Conservation (phyloP, 495 filamentous ascomycete species). For the Daldinia childiae region DNA sequence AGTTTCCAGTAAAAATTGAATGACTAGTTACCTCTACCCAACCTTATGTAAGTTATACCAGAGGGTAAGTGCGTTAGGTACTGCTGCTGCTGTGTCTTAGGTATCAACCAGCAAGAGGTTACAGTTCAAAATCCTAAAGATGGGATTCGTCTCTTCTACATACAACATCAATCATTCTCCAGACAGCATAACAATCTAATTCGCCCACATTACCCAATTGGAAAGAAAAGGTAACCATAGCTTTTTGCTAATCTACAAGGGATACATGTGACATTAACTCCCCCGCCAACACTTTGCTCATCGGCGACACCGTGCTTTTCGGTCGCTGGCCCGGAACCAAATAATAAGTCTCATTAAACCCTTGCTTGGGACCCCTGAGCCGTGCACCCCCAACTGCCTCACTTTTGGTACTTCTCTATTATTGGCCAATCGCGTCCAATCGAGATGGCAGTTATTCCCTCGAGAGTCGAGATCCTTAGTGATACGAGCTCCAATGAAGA, state of each 20-base stretch:
- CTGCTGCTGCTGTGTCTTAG: not conserved
- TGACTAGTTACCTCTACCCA: too few species aligned
- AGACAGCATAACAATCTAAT: slow-evolving; percentile 29
- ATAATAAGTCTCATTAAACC: slow-evolving; percentile 41
- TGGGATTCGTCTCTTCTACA: not conserved
- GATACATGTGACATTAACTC: not conserved
- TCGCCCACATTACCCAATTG: slow-evolving; percentile 21
- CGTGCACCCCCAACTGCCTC: slow-evolving; percentile 35
- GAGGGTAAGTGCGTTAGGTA: not conserved
- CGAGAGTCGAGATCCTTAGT: slow-evolving; percentile 41
- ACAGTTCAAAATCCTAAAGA: not conserved
- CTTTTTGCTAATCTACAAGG: slow-evolving; percentile 17
- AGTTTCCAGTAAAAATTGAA: not conserved
- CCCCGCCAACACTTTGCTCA: slow-evolving; percentile 26
- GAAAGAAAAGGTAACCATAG: slow-evolving; percentile 26
- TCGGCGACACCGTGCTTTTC: slow-evolving; percentile 24
- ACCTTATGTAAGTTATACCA: not conserved
- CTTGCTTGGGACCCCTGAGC: slow-evolving; percentile 38
- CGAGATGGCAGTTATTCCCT: slow-evolving; percentile 34
- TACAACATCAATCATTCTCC: slow-evolving; percentile 25
- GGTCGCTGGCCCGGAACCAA: slow-evolving; percentile 13
- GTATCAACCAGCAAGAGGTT: not conserved
- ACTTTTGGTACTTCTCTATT: slow-evolving; percentile 14
- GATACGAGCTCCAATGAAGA: slow-evolving; percentile 30
- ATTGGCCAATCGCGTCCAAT: slow-evolving; percentile 38